Conservation (phyloP, 2,329 filamentous ascomycete species). For the Colletotrichum liaoningense region DNA sequence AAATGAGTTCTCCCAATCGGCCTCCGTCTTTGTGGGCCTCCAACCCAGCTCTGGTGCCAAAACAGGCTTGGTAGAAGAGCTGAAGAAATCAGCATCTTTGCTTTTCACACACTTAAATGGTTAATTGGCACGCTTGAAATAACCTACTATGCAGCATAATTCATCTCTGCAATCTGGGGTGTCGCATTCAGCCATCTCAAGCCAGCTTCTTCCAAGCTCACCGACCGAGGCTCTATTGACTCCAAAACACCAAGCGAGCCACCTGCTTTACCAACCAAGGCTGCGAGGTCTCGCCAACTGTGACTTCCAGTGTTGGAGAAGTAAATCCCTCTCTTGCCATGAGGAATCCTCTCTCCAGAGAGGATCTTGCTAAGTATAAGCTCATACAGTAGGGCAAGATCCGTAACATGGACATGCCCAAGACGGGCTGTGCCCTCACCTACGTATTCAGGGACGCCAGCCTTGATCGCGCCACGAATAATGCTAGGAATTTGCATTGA, state of each 20-base stretch:
- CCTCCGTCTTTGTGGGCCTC: constrained; percentile 45
- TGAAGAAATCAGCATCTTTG: background rate
- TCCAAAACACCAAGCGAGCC: constrained; percentile 45
- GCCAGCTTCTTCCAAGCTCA: constrained; percentile 19
- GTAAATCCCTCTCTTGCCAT: constrained; percentile 52
- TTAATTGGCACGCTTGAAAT: too few relatives aligned
- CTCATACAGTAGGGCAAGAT: constrained; percentile 55
- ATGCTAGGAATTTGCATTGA: constrained; percentile 53
- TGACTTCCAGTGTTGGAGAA: constrained; percentile 54
- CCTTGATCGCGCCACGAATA: constrained; percentile 44
- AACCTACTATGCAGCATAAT: constrained; percentile 20
- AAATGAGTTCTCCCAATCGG: constrained; percentile 41
- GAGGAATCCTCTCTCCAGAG: constrained; percentile 44
- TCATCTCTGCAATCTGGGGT: constrained; percentile 20
- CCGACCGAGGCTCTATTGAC: constrained; percentile 19
- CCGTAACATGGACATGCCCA: constrained; percentile 58
- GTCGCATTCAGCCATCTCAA: background rate
- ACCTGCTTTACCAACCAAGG: constrained; percentile 48
- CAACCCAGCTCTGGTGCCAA: constrained; percentile 44
- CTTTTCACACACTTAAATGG: background rate
- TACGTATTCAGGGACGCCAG: constrained; percentile 39
- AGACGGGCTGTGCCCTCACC: constrained; percentile 51
- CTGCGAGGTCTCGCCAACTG: constrained; percentile 52
- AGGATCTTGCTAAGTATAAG: constrained; percentile 48
- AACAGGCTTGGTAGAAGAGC: constrained; percentile 39